Evolutionary conservation across 768 basidiomycete species (phyloP).

Genomic region (Leccinum broughii): DNA sequence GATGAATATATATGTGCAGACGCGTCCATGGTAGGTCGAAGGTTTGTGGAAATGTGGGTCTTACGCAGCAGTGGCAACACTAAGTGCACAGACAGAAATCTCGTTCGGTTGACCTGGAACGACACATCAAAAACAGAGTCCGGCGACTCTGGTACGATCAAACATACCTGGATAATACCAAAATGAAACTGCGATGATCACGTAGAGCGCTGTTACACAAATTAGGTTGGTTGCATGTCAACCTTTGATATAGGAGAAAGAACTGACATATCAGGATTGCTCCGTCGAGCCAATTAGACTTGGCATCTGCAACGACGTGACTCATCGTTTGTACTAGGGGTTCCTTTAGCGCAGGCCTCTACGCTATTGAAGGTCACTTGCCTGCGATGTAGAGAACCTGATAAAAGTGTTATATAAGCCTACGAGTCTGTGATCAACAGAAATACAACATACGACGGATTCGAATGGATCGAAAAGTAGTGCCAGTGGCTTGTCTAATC

Average conservation of each 20-base stretch:
- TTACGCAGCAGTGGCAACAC: conserved; percentile 1
- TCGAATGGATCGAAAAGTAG: conserved; percentile 90
- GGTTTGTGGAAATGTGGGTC: neutral
- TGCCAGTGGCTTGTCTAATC: conserved; percentile 73
- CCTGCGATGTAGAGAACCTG: conserved; percentile 41
- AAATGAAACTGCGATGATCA: conserved; percentile 69
- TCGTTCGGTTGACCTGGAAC: conserved; percentile 28
- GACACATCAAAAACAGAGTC: neutral
- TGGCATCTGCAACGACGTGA: conserved; percentile 78
- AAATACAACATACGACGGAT: conserved; percentile 52
- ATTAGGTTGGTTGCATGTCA: conserved; percentile 1
- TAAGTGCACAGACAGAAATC: conserved; percentile 16
- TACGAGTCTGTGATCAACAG: neutral
- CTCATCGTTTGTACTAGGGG: conserved; percentile 75
- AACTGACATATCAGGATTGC: conserved; percentile 65
- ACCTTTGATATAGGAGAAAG: neutral
- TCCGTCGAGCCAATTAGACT: conserved; percentile 85
- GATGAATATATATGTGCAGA: conserved; percentile 4
- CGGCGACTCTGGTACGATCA: neutral
- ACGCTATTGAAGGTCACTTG: conserved; percentile 36
- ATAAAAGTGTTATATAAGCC: conserved; percentile 11
- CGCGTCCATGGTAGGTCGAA: conserved; percentile 9
- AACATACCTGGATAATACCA: conserved; percentile 54
- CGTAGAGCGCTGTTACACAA: conserved; percentile 53
- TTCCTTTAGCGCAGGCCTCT: conserved; percentile 15